Base-by-base conservation (phyloP, 257 asterid species). In the Gentiana straminea region DNA sequence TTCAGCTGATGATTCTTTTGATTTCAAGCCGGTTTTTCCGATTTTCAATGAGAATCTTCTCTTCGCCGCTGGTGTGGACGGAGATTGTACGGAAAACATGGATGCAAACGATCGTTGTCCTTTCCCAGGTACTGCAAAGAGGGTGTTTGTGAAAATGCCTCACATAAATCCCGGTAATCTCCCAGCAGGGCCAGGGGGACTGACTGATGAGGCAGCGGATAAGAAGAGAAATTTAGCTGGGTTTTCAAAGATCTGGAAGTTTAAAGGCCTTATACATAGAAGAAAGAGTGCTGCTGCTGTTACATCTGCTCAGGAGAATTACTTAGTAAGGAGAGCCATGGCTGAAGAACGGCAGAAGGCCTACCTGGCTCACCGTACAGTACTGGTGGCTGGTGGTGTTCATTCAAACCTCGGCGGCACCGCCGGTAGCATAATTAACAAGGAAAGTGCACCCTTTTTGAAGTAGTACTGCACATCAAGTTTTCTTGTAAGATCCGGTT, bases 281-380 rank as follows among this genome's bases (percentile, higher is more conserved):
- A 70, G 85, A 47, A 78, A 80, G 35, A 92, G 97, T 51, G 97
- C 88, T n/a, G 97, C 97, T 11, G 62, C 70, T 71, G 11, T 79
- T 63, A 50, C 59, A 51, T 81, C 94, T 35, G 75, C 95, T 2
- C 94, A 86, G 7, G 97, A 89, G 73, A 78, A 57, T 45, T 90
- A 86, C 49, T 10, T 88, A 86, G 78, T 54, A 65, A 82, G 76
- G 12, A 91, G 81, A 69, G 94, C 87, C 0, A 79, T 70, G 63
- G 77, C 49, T 32, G 78, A 58, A 34, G 81, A 64, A 35, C 82
- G 78, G 60, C 82, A 86, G 71, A 73, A 82, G 68, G 78, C 97
- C 51, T 83, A 88, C 58, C 62, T 88, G 63, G 97, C 95, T 34
- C 88, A 92, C 82, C 75, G 95, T 77, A 90, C 89, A 68, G 97